Base-by-base conservation (phyloP, 2,329 filamentous ascomycete genomes). In the Alternaria sp. region DNA sequence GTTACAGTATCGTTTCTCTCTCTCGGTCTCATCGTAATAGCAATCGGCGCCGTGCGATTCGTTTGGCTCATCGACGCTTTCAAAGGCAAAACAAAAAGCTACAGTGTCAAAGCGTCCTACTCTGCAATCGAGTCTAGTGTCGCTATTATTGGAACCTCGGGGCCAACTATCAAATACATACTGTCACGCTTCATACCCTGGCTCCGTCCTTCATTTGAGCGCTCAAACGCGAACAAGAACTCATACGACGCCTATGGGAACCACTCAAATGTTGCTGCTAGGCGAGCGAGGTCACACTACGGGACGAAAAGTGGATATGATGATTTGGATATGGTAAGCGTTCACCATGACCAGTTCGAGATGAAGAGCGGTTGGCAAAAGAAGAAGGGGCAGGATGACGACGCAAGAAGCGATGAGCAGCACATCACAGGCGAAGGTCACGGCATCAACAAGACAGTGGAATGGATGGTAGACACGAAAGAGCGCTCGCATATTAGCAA, bases 381-480 rank as follows among this genome's bases (percentile, higher is more conserved):
- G 61, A 50, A 50, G n/a, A 37, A 12, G 12, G 58, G 62, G 21
- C 46, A 23, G 23, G 51, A 62, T 51, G 51, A 51, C 2, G 68
- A 72, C 61, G 66, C 64, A 26, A 58, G 66, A 12, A 71, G 65
- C 20, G 71, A 74, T 54, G 70, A 72, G 61, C 68, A 70, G 43
- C 54, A 54, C 12, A 71, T 70, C 5, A 63, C 61, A 14, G 57
- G 58, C 8, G 23, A 37, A 37, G 30, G 30, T 5, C 30, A 44
- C 6, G 69, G 70, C 4, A 74, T 74, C 41, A 51, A 64, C 7
- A 72, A 72, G 58, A 74, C 64, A 14, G 70, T 74, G 15, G 67
- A 72, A 26, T 71, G 70, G 71, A 67, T 57, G 5, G 62, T 72
- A 9, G 30, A 59, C 43, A 46, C 60, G 8, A 44, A 55, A 12